Evolutionary conservation across 2,329 filamentous ascomycete species (phyloP).

Genomic region (Amauroascus niger): DNA sequence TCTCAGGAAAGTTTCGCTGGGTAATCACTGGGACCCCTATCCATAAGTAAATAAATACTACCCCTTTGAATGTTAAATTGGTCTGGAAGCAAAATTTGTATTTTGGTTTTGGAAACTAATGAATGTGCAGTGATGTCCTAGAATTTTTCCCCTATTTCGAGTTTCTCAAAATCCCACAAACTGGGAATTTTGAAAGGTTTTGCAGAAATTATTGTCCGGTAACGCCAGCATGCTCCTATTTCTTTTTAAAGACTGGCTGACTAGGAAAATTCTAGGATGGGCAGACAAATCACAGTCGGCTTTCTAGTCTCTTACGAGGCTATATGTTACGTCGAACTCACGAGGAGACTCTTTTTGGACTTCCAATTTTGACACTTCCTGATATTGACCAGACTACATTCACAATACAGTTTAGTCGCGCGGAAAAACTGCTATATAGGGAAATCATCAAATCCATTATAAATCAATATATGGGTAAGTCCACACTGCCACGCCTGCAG

Average conservation of each 20-base stretch:
- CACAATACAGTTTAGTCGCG: slow-evolving; percentile 41
- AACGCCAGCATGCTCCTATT: not conserved
- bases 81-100: too few species aligned
- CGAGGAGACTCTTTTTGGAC: slow-evolving; percentile 43
- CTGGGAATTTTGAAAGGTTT: slow-evolving; percentile 18
- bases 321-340: slow-evolving; percentile 51
- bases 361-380: slow-evolving; percentile 47
- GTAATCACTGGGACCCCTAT: slow-evolving; percentile 33
- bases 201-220: slow-evolving; percentile 10
- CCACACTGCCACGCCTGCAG: not conserved
- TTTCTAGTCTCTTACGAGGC: slow-evolving; percentile 24
- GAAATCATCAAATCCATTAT: slow-evolving; percentile 41
- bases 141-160: slow-evolving; percentile 34
- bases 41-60: slow-evolving; percentile 29
- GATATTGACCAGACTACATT: slow-evolving; percentile 37
- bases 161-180: slow-evolving; percentile 29
- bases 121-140: slow-evolving; percentile 22
- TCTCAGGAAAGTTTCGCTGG: slow-evolving; percentile 32
- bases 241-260: not conserved
- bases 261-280: slow-evolving; percentile 11
- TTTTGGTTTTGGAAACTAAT: not conserved
- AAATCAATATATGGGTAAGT: slow-evolving; percentile 20
- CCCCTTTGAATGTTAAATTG: not conserved
- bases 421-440: slow-evolving; percentile 47
- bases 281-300: slow-evolving; percentile 17